Evolutionary conservation across 2,329 filamentous ascomycete genomes (phyloP).

Genomic region (Venturia carpophila): DNA sequence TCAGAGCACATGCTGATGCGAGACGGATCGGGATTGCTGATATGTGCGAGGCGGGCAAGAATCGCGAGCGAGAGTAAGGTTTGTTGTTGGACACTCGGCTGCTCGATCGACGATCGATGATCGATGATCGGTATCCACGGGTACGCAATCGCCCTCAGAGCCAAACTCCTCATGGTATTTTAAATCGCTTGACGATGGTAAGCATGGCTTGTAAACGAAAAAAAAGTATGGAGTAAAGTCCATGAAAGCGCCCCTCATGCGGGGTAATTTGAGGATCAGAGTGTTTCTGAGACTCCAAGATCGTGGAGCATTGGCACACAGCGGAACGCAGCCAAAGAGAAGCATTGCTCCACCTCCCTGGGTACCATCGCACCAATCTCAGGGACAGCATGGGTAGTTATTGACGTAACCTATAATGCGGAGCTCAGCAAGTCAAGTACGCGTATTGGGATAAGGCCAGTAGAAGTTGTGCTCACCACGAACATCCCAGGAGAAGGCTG

Average conservation of each 20-base stretch:
- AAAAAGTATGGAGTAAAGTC: background rate
- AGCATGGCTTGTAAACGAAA: background rate
- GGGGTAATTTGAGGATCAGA: background rate
- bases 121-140: background rate
- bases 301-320: background rate
- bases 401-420: constrained; percentile 9
- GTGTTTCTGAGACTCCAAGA: background rate
- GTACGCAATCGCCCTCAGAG: background rate
- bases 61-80: background rate
- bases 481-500: constrained; percentile 3
- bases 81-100: background rate
- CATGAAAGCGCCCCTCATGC: background rate
- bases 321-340: constrained; percentile 10
- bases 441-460: background rate
- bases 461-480: background rate
- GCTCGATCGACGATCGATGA: background rate
- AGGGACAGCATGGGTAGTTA: background rate
- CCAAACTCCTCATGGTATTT: background rate
- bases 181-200: background rate
- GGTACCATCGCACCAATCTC: background rate
- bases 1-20: background rate
- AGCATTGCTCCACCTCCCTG: background rate
- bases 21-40: background rate
- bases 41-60: background rate
- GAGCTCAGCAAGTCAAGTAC: background rate